Conservation (phyloP, 176 grass and related monocot species). For the Eleusine indica region DNA sequence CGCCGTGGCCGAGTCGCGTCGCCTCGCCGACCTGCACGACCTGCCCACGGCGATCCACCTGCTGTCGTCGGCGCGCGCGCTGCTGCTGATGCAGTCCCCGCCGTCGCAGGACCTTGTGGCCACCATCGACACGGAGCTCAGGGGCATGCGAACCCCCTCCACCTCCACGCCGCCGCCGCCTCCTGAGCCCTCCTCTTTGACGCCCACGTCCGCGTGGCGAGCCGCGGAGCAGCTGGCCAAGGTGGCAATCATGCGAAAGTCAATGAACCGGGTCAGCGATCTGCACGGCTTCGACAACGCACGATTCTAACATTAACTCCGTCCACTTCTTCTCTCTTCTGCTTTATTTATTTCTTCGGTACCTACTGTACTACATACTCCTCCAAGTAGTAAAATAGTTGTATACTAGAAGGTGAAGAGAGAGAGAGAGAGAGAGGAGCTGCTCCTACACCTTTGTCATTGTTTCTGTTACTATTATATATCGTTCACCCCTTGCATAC, state of each 20-base stretch:
- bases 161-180: too few species aligned
- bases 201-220: constrained; percentile 92
- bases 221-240: constrained; percentile 96
- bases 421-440: too few species aligned
- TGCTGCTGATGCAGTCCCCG: constrained; percentile 68
- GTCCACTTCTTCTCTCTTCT: neutral
- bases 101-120: constrained; percentile 55
- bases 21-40: constrained; percentile 75
- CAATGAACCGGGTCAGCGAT: constrained; percentile 85
- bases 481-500: neutral
- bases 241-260: constrained; percentile 95
- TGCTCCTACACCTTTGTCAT: neutral
- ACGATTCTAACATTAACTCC: constrained; percentile 47
- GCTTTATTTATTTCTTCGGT: too few species aligned
- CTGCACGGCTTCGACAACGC: constrained; percentile 98
- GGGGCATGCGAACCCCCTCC: constrained; percentile 47
- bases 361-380: too few species aligned
- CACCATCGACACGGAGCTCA: constrained; percentile 65
- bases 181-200: constrained; percentile 17
- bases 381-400: too few species aligned
- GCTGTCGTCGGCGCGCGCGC: constrained; percentile 72
- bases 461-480: neutral
- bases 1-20: constrained; percentile 75
- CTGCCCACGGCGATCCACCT: constrained; percentile 70
- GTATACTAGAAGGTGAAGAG: neutral